Base-by-base conservation (phyloP, 2,329 filamentous ascomycete species). In the Aspergillus alliaceus region DNA sequence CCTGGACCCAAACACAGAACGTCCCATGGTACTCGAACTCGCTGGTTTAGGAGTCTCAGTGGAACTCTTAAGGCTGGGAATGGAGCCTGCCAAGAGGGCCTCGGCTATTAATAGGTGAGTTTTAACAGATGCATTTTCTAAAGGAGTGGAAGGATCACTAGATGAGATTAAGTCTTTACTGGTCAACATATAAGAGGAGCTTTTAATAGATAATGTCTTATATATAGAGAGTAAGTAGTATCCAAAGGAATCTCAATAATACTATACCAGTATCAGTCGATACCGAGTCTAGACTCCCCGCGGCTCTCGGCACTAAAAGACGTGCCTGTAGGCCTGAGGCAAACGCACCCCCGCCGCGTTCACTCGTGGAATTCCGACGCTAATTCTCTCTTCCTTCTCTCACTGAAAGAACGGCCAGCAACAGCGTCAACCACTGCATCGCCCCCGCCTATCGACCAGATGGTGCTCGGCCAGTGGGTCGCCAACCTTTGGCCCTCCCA, bases 401-500 rank as follows among this genome's bases (percentile, higher is more conserved):
- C 22, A 27, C 15, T 15, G 7, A n/a, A 44, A 12, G 1, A 42
- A 15, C 12, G 7, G 22, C 22, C 24, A 9, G 3, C 40, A 27
- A 27, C 7, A 25, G 15, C 22, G 6, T n/a, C 29, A 5, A 39
- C 14, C 40, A 9, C 14, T n/a, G 47, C 9, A 47, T 35, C 40
- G 20, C 39, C 37, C 18, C 42, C 32, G n/a, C 31, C 39, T 40
- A 54, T 37, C 51, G 48, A 52, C 51, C 51, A 51, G 32, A 65
- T 64, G 59, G 46, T 56, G 40, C 40, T 39, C 53, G 42, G 24
- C 12, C 51, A 11, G 35, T 51, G 51, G 48, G 54, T 54, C 51
- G 54, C 59, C 58, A 58, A 25, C 9, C 27, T 51, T 52, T 57
- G 59, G 54, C 55, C 35, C 59, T 58, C 56, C 6, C 31, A 25